A percentile compares a stretch with the other conserved stretches of the same genome.
Evolutionary conservation across 1,284 basidiomycete genomes (phyloP).

Genomic region (Malassezia furfur): DNA sequence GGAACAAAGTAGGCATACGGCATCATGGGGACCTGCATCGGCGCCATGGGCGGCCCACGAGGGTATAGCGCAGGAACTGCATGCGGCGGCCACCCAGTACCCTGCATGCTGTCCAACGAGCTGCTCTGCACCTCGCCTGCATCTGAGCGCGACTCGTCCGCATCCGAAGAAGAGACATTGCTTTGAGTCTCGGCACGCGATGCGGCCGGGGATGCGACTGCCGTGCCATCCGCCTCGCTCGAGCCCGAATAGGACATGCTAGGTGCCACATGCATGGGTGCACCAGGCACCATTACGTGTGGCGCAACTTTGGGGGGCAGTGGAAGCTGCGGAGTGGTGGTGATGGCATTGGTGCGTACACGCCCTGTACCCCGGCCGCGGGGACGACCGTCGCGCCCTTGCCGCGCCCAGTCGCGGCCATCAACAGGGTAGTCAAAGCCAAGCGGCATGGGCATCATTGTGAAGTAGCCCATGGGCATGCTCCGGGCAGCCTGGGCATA

Average conservation of each 20-base stretch:
- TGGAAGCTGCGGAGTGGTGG: neutral
- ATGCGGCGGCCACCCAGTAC: no score
- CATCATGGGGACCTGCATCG: neutral
- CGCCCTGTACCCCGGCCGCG: neutral
- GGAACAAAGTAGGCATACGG: neutral
- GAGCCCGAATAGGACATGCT: no score
- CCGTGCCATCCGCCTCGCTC: no score
- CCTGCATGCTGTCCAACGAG: no score
- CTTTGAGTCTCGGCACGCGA: neutral
- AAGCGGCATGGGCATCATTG: neutral
- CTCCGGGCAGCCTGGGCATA: constrained; percentile 4
- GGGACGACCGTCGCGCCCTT: neutral
- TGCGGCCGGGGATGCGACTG: neutral
- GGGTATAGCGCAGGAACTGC: no score
- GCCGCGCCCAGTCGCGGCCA: neutral
- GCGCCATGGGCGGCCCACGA: no score
- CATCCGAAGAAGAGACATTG: neutral
- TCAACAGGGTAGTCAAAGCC: neutral
- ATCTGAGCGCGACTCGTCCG: neutral
- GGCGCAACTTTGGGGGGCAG: neutral
- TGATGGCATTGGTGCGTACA: neutral
- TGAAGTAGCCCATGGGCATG: neutral
- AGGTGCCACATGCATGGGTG: neutral
- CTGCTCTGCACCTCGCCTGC: no score
- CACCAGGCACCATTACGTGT: neutral